phyloP scores from a whole-genome alignment of 164 flowering plant species.

The Chimonanthus praecox region DNA sequence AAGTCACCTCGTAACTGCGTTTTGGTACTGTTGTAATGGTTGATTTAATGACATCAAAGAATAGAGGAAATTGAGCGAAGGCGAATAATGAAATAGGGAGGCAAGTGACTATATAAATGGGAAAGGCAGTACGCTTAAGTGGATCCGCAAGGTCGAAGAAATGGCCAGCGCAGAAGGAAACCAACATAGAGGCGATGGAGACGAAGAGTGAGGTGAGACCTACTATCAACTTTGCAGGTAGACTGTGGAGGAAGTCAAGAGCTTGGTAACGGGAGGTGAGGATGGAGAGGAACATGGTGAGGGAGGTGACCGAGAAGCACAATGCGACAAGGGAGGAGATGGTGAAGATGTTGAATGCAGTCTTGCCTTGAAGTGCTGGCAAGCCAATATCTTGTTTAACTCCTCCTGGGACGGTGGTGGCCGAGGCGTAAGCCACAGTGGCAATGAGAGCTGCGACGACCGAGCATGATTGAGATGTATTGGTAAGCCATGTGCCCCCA shows the following conservation, averaged over 20 bases:
- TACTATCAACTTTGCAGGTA: slow-evolving; percentile 10
- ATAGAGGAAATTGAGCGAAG: slow-evolving; percentile 4
- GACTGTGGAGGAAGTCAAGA: slow-evolving; percentile 7
- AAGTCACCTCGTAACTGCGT: background rate
- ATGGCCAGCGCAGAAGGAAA: slow-evolving; percentile 24
- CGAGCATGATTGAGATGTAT: slow-evolving; percentile 3
- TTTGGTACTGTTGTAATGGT: background rate
- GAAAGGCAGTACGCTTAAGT: slow-evolving; percentile 9
- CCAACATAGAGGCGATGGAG: slow-evolving; percentile 21
- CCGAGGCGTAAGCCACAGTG: slow-evolving; percentile 4
- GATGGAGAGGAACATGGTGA: slow-evolving; percentile 21
- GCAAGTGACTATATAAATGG: slow-evolving; percentile 8
- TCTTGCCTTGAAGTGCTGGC: slow-evolving; percentile 10
- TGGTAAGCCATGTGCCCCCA: background rate
- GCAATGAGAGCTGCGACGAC: slow-evolving; percentile 1
- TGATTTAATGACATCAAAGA: background rate
- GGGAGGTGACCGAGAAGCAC: slow-evolving; percentile 19
- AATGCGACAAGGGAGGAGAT: slow-evolving; percentile 21
- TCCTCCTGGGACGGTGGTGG: slow-evolving; percentile 12
- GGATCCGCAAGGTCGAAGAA: slow-evolving; percentile 18
- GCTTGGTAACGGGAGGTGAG: slow-evolving; percentile 20
- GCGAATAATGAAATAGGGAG: slow-evolving; percentile 4
- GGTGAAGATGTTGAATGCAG: slow-evolving; percentile 20
- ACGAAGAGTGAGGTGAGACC: slow-evolving; percentile 24
- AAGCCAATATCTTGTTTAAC: background rate